Percentiles rank a stretch among this genome's conserved stretches.
Conservation (phyloP, 768 basidiomycete genomes). For the Amanita muscaria region DNA sequence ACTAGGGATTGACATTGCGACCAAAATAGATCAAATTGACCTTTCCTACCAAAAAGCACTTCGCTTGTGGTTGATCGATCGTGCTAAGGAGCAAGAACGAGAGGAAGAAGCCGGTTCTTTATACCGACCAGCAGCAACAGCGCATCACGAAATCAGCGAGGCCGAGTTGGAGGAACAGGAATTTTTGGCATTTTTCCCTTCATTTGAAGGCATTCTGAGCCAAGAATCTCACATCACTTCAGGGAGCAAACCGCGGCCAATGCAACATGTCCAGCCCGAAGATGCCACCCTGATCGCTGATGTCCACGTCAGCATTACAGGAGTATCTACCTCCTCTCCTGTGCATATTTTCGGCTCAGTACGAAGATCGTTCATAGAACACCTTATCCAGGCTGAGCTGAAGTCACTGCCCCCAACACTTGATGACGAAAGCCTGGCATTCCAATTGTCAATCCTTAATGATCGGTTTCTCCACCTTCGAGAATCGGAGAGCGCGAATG, state of each 20-base stretch:
- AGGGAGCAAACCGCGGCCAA: slow-evolving; percentile 9
- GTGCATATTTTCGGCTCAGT: slow-evolving; percentile 6
- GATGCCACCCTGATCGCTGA: slow-evolving; percentile 32
- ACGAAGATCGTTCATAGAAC: slow-evolving; percentile 19
- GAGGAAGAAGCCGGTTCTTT: slow-evolving; percentile 60
- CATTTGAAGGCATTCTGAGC: slow-evolving; percentile 56
- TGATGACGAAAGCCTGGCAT: slow-evolving; percentile 41
- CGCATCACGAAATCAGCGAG: slow-evolving; percentile 51
- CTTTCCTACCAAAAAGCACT: slow-evolving; percentile 58
- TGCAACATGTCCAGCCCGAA: slow-evolving; percentile 22
- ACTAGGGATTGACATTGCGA: slow-evolving; percentile 27
- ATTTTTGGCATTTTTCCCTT: slow-evolving; percentile 79
- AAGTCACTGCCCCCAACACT: slow-evolving; percentile 21
- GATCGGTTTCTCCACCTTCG: slow-evolving; percentile 27
- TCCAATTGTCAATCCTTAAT: slow-evolving; percentile 44
- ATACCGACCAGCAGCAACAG: slow-evolving; percentile 57
- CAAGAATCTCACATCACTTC: slow-evolving; percentile 11
- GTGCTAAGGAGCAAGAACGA: slow-evolving; percentile 56
- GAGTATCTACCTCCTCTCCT: neutral
- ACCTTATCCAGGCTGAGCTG: slow-evolving; percentile 21
- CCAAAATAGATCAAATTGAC: slow-evolving; percentile 31
- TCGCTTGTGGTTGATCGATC: slow-evolving; percentile 80
- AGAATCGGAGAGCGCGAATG: slow-evolving; percentile 8
- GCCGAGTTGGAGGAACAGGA: slow-evolving; percentile 77
- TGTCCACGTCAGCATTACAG: slow-evolving; percentile 41